Evolutionary conservation across 2,329 filamentous ascomycete genomes (phyloP), one percentile per base, ranked within the genome.

Genomic region (Volutella citrinella): DNA sequence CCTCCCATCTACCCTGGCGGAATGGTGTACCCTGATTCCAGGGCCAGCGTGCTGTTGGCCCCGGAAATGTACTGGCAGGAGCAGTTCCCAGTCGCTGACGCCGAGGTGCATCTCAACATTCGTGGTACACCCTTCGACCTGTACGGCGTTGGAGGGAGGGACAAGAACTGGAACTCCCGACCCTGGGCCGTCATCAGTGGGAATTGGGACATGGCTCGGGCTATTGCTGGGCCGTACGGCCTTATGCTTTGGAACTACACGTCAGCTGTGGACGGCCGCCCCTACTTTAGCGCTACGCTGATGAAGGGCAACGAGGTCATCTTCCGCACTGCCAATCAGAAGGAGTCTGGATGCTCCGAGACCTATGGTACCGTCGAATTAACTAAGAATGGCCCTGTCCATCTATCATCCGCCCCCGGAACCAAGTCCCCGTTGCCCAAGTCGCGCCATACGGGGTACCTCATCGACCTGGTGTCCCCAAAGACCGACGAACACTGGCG

Each of bases 1-100:
- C 44, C 44, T 10, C 24, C 44, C 10, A 29, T 47, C 20, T 47
- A 47, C 19, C 39, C 44, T 21, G 36, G 42, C 16, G 44, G 44
- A 4, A 32, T 43, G 3, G 31, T 40, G 17, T 47, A 47, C 32
- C 44, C 44, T 10, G 23, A 36, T 32, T 13, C 36, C 9, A 21
- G 26, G 6, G 44, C 39, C 20, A 36, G 35, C 14, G 35, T 38
- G 10, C 16, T 38, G 24, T 28, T 38, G 5, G 35, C 35, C 30
- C 35, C 30, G 5, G 35, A 38, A 17, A 38, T 38, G 35, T 38
- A 38, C 21, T 38, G 35, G 35, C 30, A 38, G n/a, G 35, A 38
- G n/a, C 35, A 38, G 19, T 33, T 38, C 30, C 35, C 35, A 12
- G 36, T 43, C 18, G 37, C 32, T 10, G 30, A 36, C 11, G 40